Conservation (phyloP, 768 basidiomycete species). For the Suillus discolor region DNA sequence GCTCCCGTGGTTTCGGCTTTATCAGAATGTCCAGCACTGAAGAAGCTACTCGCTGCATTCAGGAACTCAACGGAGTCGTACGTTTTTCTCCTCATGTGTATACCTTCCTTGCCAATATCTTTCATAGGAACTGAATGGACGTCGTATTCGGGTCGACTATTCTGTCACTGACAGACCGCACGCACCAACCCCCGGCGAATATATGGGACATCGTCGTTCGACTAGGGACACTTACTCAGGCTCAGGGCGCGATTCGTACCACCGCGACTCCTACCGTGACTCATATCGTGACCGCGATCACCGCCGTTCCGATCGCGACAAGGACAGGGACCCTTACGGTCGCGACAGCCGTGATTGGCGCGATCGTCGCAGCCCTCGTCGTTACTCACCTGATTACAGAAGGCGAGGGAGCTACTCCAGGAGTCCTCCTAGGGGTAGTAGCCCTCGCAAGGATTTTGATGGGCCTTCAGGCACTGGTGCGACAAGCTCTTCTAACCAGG, state of each 20-base stretch:
- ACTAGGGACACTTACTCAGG: constrained; percentile 47
- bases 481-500: constrained; percentile 36
- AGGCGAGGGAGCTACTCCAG: constrained; percentile 77
- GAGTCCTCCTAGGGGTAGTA: constrained; percentile 77
- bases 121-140: constrained; percentile 86
- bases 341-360: constrained; percentile 77
- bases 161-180: constrained; percentile 94
- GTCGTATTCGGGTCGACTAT: constrained; percentile 95
- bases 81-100: constrained; percentile 30
- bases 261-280: constrained; percentile 47
- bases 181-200: constrained; percentile 95
- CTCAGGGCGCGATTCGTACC: constrained; percentile 47
- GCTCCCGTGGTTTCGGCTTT: constrained; percentile 97
- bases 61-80: constrained; percentile 90
- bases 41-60: constrained; percentile 86
- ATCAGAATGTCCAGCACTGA: constrained; percentile 91
- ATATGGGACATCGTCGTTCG: constrained; percentile 87
- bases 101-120: constrained; percentile 11
- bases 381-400: constrained; percentile 79
- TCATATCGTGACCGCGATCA: constrained; percentile 47
- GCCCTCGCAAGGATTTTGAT: constrained; percentile 53
- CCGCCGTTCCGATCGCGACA: constrained; percentile 44
- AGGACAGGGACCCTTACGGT: constrained; percentile 65
- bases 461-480: constrained; percentile 43
- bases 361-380: constrained; percentile 74